Evolutionary conservation across 352 stramenopile species (phyloP).

Genomic region (Phytophthora niederhauseri): DNA sequence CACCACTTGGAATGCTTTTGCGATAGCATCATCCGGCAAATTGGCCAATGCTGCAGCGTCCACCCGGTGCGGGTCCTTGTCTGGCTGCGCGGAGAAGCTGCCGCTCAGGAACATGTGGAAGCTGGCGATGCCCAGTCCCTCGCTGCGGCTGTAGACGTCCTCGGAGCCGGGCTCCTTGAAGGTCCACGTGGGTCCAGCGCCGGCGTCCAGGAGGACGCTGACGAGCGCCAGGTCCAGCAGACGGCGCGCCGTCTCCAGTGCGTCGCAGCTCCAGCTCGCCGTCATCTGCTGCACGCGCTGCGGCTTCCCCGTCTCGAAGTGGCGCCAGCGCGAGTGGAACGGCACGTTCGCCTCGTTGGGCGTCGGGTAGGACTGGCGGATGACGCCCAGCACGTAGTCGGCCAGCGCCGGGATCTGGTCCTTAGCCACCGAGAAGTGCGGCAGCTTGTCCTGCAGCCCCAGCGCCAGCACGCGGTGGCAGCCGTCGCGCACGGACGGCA

Average conservation of each 20-base stretch:
- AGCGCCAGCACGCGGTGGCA: constrained; percentile 73
- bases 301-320: constrained; percentile 84
- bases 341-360: constrained; percentile 61
- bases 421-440: constrained; percentile 67
- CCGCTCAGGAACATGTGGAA: constrained; percentile 87
- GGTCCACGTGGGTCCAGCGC: constrained; percentile 70
- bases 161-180: constrained; percentile 74
- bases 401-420: constrained; percentile 62
- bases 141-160: constrained; percentile 72
- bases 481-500: constrained; percentile 70
- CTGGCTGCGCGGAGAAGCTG: constrained; percentile 66
- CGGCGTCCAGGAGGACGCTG: constrained; percentile 82
- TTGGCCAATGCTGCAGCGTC: constrained; percentile 65
- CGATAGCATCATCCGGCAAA: constrained; percentile 65
- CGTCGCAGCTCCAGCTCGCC: constrained; percentile 53
- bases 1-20: constrained; percentile 85
- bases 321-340: constrained; percentile 81
- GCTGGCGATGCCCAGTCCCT: constrained; percentile 82
- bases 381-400: constrained; percentile 75
- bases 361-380: constrained; percentile 57
- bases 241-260: constrained; percentile 57
- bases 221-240: constrained; percentile 81
- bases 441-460: constrained; percentile 50
- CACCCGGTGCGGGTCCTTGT: constrained; percentile 47
- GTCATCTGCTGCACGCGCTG: constrained; percentile 59